These are phyloP conservation scores for Canavalia gladiata DNA, from an alignment of 306 rosid genomes.

Conservation along the genomic window DNA sequence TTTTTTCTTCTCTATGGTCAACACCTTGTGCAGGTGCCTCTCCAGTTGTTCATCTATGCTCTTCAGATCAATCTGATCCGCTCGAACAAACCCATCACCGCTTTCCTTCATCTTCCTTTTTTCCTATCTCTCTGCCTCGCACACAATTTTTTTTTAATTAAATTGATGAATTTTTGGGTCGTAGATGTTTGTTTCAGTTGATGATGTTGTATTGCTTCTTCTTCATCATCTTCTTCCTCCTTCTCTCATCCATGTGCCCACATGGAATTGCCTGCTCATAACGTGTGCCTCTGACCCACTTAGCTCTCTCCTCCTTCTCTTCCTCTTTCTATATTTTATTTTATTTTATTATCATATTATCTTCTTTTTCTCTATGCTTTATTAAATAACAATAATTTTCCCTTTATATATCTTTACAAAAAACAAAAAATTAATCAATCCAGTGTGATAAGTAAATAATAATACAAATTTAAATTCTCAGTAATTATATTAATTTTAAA, in stretches of 20 bases:
- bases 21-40: constrained; percentile 80
- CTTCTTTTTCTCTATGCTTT: neutral
- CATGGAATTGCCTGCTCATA: constrained; percentile 92
- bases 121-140: neutral
- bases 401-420: neutral
- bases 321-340: neutral
- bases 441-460: no score
- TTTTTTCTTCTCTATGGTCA: constrained; percentile 83
- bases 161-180: neutral
- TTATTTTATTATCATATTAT: neutral
- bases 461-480: no score
- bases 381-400: neutral
- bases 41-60: constrained; percentile 96
- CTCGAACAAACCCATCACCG: constrained; percentile 91
- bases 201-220: neutral
- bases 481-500: no score
- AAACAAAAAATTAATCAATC: no score
- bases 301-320: constrained; percentile 50
- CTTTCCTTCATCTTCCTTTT: constrained; percentile 72
- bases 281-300: constrained; percentile 97
- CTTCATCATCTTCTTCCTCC: constrained; percentile 1
- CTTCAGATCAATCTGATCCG: constrained; percentile 99
- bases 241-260: constrained; percentile 77
- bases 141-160: neutral
- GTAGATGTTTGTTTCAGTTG: constrained; percentile 6